Percentiles rank a stretch among this genome's conserved stretches.
Conservation (phyloP, 805 yeast genomes). For the Pichia kluyveri region DNA sequence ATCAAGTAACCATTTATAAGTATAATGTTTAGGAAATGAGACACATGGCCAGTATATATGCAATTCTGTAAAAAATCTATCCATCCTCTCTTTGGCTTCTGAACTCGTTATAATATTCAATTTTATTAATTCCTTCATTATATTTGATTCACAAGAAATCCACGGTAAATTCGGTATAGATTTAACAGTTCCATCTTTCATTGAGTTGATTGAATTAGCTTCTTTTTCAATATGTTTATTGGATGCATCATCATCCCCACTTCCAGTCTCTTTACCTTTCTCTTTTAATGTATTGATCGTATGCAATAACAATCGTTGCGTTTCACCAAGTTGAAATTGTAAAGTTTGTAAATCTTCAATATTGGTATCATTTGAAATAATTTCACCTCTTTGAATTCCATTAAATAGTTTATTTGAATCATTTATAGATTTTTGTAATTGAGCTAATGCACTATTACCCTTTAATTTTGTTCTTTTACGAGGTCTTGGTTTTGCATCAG, state of each 20-base stretch:
- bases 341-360: constrained; percentile 15
- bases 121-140: constrained; percentile 30
- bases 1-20: constrained; percentile 32
- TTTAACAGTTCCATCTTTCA: constrained; percentile 29
- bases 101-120: constrained; percentile 24
- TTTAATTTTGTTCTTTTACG: constrained; percentile 22
- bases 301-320: constrained; percentile 24
- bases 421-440: constrained; percentile 20
- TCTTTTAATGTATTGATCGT: constrained; percentile 10
- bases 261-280: background rate
- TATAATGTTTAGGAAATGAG: constrained; percentile 29
- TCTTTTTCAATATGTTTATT: background rate
- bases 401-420: constrained; percentile 19
- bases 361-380: constrained; percentile 15
- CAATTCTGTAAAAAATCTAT: constrained; percentile 30
- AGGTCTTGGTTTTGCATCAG: constrained; percentile 30
- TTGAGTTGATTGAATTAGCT: constrained; percentile 27
- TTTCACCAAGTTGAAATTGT: constrained; percentile 24
- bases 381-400: constrained; percentile 13
- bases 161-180: constrained; percentile 27
- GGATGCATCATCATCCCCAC: too few species aligned
- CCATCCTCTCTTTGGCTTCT: constrained; percentile 26
- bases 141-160: constrained; percentile 28
- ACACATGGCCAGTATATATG: constrained; percentile 41
- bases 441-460: constrained; percentile 20